These are phyloP conservation scores for Pseudognaphalium luteoalbum DNA, from an alignment of 129 eudicot species.

Conservation along the genomic window DNA sequence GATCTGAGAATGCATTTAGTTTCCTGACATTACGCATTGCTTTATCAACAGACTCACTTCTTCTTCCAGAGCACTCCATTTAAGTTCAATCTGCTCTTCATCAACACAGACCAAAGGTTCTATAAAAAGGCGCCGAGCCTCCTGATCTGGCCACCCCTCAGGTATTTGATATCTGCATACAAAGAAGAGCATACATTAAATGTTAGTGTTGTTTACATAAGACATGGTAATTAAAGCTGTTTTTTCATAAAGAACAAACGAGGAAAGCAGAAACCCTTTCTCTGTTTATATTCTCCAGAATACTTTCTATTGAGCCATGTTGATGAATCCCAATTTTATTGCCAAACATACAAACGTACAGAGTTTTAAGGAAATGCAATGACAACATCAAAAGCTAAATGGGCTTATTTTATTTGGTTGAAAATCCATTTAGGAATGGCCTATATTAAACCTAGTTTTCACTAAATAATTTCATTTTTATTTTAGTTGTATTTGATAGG, in stretches of 20 bases:
- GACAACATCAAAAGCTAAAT: too few relatives aligned
- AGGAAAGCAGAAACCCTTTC: conserved; percentile 56
- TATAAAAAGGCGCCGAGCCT: conserved; percentile 83
- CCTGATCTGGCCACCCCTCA: conserved; percentile 91
- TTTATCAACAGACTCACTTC: conserved; percentile 50
- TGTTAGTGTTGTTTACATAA: background rate
- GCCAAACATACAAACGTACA: too few relatives aligned
- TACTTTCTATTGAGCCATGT: conserved; percentile 88
- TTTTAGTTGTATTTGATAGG: too few relatives aligned
- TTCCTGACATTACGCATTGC: too few relatives aligned
- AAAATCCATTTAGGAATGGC: too few relatives aligned
- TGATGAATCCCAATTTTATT: too few relatives aligned
- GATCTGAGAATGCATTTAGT: conserved; percentile 71
- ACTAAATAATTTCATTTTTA: too few relatives aligned
- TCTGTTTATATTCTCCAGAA: conserved; percentile 83
- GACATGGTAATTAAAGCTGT: background rate
- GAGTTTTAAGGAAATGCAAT: too few relatives aligned
- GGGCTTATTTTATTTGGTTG: too few relatives aligned
- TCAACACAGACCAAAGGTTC: conserved; percentile 72
- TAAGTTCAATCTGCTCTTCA: conserved; percentile 70
- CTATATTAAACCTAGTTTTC: too few relatives aligned
- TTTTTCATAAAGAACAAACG: background rate
- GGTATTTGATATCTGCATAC: conserved; percentile 76
- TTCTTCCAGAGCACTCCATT: conserved; percentile 95
- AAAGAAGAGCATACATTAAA: too few relatives aligned